Evolutionary conservation across 768 basidiomycete genomes (phyloP).

Genomic region (Russula sp.): DNA sequence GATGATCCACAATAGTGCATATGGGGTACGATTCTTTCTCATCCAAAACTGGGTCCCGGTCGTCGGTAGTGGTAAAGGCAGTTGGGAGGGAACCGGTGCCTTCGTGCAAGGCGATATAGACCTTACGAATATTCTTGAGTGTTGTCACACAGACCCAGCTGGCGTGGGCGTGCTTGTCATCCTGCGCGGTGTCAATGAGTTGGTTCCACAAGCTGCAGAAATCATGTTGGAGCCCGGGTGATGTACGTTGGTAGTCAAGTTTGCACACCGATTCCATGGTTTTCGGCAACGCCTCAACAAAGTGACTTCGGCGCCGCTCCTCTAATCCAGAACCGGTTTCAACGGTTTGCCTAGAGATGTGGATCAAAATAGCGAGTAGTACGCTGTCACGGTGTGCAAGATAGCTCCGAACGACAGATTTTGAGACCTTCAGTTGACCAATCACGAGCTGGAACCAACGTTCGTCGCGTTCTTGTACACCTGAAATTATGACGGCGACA

Average conservation of each 20-base stretch:
- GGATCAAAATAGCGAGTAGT: constrained; percentile 1
- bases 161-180: neutral
- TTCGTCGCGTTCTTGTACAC: neutral
- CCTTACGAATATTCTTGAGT: constrained; percentile 1
- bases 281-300: neutral
- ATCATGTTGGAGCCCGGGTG: neutral
- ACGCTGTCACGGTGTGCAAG: neutral
- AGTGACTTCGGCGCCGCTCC: neutral
- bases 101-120: neutral
- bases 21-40: neutral
- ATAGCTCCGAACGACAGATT: too few relatives aligned
- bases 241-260: neutral
- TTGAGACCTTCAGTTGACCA: neutral
- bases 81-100: neutral
- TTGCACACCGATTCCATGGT: neutral
- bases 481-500: neutral
- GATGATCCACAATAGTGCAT: neutral
- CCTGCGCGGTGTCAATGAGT: neutral
- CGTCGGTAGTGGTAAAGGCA: neutral
- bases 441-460: constrained; percentile 1
- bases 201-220: constrained; percentile 12
- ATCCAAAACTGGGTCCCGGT: neutral
- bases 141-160: neutral
- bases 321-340: neutral
- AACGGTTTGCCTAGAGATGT: neutral